Evolutionary conservation across 306 rosid species (phyloP), one percentile per base, ranked within the genome.

Genomic region (Gastrolobium villosum): DNA sequence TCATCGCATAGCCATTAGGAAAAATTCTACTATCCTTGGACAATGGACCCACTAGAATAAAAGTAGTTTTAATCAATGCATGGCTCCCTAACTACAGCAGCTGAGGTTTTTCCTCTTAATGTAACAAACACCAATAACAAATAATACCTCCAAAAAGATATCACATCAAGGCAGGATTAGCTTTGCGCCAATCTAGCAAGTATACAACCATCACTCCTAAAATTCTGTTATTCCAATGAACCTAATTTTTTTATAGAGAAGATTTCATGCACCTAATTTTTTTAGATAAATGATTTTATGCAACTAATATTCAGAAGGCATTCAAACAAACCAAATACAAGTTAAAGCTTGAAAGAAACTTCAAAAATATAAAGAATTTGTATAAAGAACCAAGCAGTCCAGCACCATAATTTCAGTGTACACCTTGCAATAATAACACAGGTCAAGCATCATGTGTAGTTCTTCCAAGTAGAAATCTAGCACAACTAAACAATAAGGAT

Each of bases 151-250:
- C n/a, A n/a, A n/a, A n/a, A n/a, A n/a, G n/a, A n/a, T n/a, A n/a
- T n/a, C 46, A 62, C 46, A 26, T 69, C 70, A 35, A 57, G 31
- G 10, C 15, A 10, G 5, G 2, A 44, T 7, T 34, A 68, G 45
- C 8, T 34, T 44, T 20, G 35, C 3, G 6, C 67, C 34, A 40
- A 52, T 31, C n/a, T 53, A 32, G 41, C 72, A 65, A 41, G 15
- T 52, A 43, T 32, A 43, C 64, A 79, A 61, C 55, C 31, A 30
- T 7, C 31, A 41, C 40, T 14, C 45, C 39, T 2, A 53, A 31
- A 30, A 50, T 31, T 20, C 52, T 41, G 9, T 50, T 14, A 79
- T 52, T 79, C 35, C 67, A 61, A n/a, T 40, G 35, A 6, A 50
- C 20, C 63, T 57, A 35, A 7, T 50, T 1, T 50, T 14, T 4